A percentile compares a stretch with the other conserved stretches of the same genome.
Conservation (phyloP, 225 moss, liverwort and hornwort species). For the Polytrichum formosum region DNA sequence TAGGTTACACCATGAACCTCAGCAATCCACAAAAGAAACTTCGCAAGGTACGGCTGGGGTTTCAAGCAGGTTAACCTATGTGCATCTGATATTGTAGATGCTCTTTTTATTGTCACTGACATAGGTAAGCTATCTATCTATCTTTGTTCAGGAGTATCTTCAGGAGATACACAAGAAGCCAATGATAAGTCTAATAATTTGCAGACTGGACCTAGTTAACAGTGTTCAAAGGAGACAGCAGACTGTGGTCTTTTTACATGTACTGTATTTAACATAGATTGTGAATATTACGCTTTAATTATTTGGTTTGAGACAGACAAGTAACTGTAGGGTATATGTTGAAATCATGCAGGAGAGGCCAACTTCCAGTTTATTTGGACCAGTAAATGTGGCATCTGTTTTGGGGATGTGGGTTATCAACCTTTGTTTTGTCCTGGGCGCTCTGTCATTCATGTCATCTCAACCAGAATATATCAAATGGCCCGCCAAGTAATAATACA, state of each 20-base stretch:
- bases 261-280: too few species aligned
- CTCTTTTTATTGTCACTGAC: too few species aligned
- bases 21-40: constrained; percentile 49
- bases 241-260: too few species aligned
- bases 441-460: constrained; percentile 40
- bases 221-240: too few species aligned
- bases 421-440: constrained; percentile 26
- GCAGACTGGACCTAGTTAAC: too few species aligned
- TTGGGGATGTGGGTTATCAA: constrained; percentile 61
- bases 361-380: constrained; percentile 48
- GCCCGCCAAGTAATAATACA: constrained; percentile 37
- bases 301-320: neutral
- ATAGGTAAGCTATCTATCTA: too few species aligned
- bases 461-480: constrained; percentile 48
- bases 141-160: too few species aligned
- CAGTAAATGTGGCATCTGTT: constrained; percentile 43
- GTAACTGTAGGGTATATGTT: neutral
- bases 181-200: too few species aligned
- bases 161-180: too few species aligned
- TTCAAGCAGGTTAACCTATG: too few species aligned
- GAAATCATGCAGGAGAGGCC: constrained; percentile 40
- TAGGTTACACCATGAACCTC: constrained; percentile 72
- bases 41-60: constrained; percentile 26
- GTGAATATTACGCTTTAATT: too few species aligned
- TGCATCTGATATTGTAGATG: too few species aligned